Base-by-base conservation (phyloP, 768 basidiomycete genomes). In the Rhodotorula paludigena region DNA sequence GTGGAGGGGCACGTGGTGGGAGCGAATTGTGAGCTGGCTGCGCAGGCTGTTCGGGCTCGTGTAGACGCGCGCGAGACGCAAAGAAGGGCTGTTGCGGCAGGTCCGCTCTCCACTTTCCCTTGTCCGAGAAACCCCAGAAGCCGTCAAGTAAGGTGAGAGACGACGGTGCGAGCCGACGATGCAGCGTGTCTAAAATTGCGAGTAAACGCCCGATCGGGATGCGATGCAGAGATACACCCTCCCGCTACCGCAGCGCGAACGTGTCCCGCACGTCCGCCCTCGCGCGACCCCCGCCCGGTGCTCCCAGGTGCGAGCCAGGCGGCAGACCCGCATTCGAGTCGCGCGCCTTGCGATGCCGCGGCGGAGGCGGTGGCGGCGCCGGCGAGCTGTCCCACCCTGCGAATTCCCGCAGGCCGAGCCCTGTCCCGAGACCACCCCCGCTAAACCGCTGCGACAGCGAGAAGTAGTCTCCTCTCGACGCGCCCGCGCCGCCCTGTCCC, bases 21-120 rank as follows among this genome's bases (percentile, higher is more conserved):
- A 60, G 59, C 35, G 59, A 11, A 23, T 60, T 11, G 48, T 60
- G 4, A 21, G 10, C 8, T 60, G 59, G 59, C 28, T 51, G 47
- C 10, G 25, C 28, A 36, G 15, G n/a, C 20, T 60, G 15, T 39
- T 60, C 28, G 48, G 59, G 12, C 20, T 55, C 2, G n/a, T 23
- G 5, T 55, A 55, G 54, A n/a, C n/a, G n/a, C n/a, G n/a, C n/a
- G n/a, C n/a, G n/a, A n/a, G n/a, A n/a, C n/a, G n/a, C n/a, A n/a
- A n/a, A n/a, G n/a, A n/a, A n/a, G n/a, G n/a, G n/a, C n/a, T n/a
- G n/a, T n/a, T n/a, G n/a, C n/a, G n/a, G n/a, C n/a, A n/a, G n/a
- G n/a, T n/a, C n/a, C n/a, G n/a, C n/a, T n/a, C n/a, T n/a, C n/a
- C n/a, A n/a, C n/a, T n/a, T n/a, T n/a, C n/a, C n/a, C n/a, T n/a